Base-by-base conservation (phyloP, 2,329 filamentous ascomycete genomes). In the Colletotrichum liriopes region DNA sequence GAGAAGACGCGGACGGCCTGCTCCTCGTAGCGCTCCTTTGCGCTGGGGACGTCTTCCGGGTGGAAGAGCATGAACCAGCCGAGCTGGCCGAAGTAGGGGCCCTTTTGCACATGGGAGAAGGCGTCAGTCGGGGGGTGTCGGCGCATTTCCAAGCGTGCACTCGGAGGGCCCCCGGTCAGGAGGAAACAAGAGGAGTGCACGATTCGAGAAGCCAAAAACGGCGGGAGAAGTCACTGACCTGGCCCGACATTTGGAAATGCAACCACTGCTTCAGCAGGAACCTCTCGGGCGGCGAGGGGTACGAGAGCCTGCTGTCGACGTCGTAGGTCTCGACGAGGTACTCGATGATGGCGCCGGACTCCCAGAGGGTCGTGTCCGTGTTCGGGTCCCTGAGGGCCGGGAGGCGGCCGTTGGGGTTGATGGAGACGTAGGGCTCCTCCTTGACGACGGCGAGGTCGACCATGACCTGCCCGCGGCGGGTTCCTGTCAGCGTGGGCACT, bases 51-150 rank as follows among this genome's bases (percentile, higher is more conserved):
- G 16, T 78, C 68, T 45, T 80, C 80, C 1, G 72, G 73, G 65
- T 81, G 77, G 71, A 56, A 71, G 8, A 74, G 65, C 18, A 35
- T 54, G 77, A 86, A 86, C 81, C 82, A 83, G 9, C 65, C 74
- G 2, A 71, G 73, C 74, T 86, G 82, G 5, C 85, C 85, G 55
- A 77, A 86, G 74, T 86, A 87, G 0, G 84, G 84, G 0, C 83
- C 85, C 75, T 86, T 81, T 2, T 8, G 37, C 8, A 11, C 18
- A 7, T 1, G 7, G 14, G 55, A 49, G 8, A 20, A 52, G 9
- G 16, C 23, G 9, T 55, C 20, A 43, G 49, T 41, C 2, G 7
- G 7, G 8, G 16, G 6, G 23, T n/a, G 4, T 29, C 41, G n/a
- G 5, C n/a, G 4, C 12, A 9, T 16, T 29, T 16, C 59, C 20